Evolutionary conservation across 345 rosid genomes (phyloP).

Genomic region (Heritiera littoralis): DNA sequence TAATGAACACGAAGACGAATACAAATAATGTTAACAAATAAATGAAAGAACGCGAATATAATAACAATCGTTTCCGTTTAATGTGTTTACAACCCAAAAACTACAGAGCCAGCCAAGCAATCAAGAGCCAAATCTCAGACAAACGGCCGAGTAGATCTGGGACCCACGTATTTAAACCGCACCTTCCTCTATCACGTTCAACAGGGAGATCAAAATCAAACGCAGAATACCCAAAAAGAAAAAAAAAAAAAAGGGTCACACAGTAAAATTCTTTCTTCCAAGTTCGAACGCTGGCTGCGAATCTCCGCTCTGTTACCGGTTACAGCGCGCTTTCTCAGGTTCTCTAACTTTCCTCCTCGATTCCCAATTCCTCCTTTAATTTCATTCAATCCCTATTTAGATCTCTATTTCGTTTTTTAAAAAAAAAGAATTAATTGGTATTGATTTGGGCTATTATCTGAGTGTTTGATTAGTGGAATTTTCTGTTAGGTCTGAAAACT

Average conservation of each 20-base stretch:
- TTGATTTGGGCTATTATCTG: not conserved
- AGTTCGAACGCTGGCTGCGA: not conserved
- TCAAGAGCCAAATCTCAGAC: not conserved
- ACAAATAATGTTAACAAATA: too few species aligned
- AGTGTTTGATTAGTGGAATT: not conserved
- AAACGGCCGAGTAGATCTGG: not conserved
- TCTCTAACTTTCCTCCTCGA: not conserved
- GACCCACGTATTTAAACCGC: not conserved
- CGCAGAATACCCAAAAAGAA: not conserved
- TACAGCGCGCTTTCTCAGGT: not conserved
- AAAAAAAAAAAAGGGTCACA: not conserved
- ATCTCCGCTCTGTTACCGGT: not conserved
- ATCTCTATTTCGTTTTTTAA: not conserved
- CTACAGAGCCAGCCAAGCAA: not conserved
- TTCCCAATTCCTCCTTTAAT: not conserved
- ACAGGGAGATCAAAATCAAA: not conserved
- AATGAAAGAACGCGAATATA: too few species aligned
- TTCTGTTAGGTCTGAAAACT: not conserved
- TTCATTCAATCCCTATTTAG: not conserved
- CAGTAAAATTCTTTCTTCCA: not conserved
- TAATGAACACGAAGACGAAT: too few species aligned
- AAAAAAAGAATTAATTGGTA: not conserved
- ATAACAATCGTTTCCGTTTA: too few species aligned
- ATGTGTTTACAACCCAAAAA: not conserved
- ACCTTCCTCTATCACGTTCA: not conserved